phyloP scores from a whole-genome alignment of 2,329 filamentous ascomycete species.

The Apiospora saccharicola region DNA sequence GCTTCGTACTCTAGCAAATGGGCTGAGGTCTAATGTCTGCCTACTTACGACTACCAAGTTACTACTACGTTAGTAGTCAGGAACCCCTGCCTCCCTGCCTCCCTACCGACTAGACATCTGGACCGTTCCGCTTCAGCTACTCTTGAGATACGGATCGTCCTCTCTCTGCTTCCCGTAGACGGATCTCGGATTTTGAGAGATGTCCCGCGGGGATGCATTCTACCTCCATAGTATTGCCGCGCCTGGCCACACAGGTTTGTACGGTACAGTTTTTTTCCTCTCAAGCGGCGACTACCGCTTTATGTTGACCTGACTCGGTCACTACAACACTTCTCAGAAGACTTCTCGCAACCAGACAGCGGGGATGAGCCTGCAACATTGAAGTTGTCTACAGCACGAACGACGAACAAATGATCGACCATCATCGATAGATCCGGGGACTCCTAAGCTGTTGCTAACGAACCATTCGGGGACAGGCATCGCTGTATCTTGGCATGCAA shows the following conservation, averaged over 20 bases:
- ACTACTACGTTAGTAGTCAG: not conserved
- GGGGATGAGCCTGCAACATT: not conserved
- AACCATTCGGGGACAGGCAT: not conserved
- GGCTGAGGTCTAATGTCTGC: not conserved
- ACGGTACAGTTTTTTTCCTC: not conserved
- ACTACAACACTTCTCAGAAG: not conserved
- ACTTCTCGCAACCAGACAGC: not conserved
- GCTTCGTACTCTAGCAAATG: not conserved
- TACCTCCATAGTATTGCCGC: not conserved
- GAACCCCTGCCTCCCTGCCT: slow-evolving; percentile 15
- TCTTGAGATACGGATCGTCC: not conserved
- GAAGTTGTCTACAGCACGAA: not conserved
- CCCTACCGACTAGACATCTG: not conserved
- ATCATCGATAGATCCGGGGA: not conserved
- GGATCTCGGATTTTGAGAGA: not conserved
- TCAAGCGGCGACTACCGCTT: not conserved
- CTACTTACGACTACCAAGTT: not conserved
- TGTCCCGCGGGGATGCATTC: no score
- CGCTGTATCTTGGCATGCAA: not conserved
- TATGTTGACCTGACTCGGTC: not conserved
- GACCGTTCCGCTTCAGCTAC: slow-evolving; percentile 10
- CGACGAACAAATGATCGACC: not conserved
- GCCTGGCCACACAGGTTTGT: not conserved
- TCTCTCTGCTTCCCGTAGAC: not conserved
- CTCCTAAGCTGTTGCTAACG: not conserved